Conservation (phyloP, 768 basidiomycete species). For the Dentipellis sp. region DNA sequence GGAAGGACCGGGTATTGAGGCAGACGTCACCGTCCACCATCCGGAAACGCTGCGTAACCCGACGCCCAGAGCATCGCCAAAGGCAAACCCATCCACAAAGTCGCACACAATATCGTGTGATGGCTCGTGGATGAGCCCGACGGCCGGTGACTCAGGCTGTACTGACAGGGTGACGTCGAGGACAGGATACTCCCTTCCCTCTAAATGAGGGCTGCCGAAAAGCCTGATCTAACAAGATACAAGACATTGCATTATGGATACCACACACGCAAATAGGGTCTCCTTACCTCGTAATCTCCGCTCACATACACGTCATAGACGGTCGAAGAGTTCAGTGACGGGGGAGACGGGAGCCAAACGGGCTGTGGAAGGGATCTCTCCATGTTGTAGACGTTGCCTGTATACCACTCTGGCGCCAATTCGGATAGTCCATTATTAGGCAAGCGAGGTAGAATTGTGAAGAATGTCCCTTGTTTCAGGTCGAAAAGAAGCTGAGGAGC, state of each 20-base stretch:
- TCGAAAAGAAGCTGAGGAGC: conserved; percentile 46
- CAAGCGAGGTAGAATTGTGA: conserved; percentile 47
- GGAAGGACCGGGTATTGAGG: conserved; percentile 8
- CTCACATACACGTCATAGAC: conserved; percentile 65
- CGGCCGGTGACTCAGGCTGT: conserved; percentile 25
- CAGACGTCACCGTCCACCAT: conserved; percentile 44
- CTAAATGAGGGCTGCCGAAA: conserved; percentile 62
- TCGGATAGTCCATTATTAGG: conserved; percentile 6
- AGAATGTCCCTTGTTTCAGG: conserved; percentile 67
- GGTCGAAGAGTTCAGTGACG: conserved; percentile 32
- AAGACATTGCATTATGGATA: not conserved
- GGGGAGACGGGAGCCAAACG: conserved; percentile 39
- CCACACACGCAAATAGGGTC: not conserved
- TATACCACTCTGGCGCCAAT: conserved; percentile 49
- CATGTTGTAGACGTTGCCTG: conserved; percentile 81
- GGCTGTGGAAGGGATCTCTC: conserved; percentile 39
- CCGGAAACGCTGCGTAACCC: conserved; percentile 43
- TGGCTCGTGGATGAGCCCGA: conserved; percentile 30
- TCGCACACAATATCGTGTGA: conserved; percentile 53
- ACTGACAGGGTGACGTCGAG: conserved; percentile 42
- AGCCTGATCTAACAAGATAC: conserved; percentile 52
- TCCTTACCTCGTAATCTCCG: conserved; percentile 70
- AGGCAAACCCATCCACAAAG: conserved; percentile 66
- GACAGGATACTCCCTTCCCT: conserved; percentile 32
- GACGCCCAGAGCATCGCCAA: conserved; percentile 63